Base-by-base conservation (phyloP, 345 rosid species). In the Ceriops zippeliana region DNA sequence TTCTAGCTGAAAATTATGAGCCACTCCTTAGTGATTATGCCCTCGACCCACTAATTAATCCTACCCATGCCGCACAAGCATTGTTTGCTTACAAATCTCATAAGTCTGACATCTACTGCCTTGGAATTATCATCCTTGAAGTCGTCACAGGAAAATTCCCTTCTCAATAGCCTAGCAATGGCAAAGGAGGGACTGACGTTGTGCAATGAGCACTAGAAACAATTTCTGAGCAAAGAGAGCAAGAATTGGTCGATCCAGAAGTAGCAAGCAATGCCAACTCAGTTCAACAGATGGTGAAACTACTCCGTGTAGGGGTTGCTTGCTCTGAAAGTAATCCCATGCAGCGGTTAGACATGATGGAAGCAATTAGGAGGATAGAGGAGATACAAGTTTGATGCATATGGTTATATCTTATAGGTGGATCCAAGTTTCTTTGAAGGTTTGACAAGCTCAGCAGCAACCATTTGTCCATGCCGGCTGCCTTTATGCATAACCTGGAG, bases 71-170 rank as follows among this genome's bases (percentile, higher is more conserved):
- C 16, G 16, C 79, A 19, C 75, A 76, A 13, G 13, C 72, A 17
- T 66, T 76, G 75, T 66, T 76, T 22, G 79, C 69, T 7, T 70
- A 76, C 46, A 76, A 62, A 58, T 61, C 75, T 6, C 69, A 54
- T 2, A 71, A 76, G 49, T 71, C 75, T 4, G 75, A 76, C 28
- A 75, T 76, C 17, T 76, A 61, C 8, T 76, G 79, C 57, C 60
- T 76, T 1, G 79, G 79, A 42, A 67, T 76, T 16, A 61, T 76
- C 15, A 70, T 76, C 46, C 75, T 76, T 6, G 79, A 76, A 37
- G 52, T 76, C 8, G 30, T 76, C 4, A 76, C 75, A 0, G 79
- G 79, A 8, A 76, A 76, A 49, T 70, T 76, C 75, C 79, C 79
- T 10, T 76, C 79, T 11, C 79, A 76, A 21, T 76, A 76, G 21